phyloP scores from a whole-genome alignment of 2,329 filamentous ascomycete genomes.

The Fusarium nelsonii region DNA sequence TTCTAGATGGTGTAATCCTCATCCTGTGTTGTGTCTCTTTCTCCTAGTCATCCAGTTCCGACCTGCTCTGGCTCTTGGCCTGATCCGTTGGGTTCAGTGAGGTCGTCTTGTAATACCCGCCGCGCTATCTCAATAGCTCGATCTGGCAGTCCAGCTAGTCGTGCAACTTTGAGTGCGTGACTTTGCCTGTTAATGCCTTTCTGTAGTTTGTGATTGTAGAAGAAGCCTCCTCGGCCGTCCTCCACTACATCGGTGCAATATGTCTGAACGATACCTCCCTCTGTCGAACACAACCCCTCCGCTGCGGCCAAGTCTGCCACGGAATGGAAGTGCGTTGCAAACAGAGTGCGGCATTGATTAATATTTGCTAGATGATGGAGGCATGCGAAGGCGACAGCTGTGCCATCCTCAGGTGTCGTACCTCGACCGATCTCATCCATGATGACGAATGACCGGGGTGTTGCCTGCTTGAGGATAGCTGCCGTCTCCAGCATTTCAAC shows the following conservation, averaged over 20 bases:
- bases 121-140: conserved; percentile 76
- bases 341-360: conserved; percentile 84
- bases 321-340: conserved; percentile 94
- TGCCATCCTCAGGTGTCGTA: conserved; percentile 92
- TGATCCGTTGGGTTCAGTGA: background rate
- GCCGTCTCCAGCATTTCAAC: conserved; percentile 99
- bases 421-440: conserved; percentile 98
- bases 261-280: conserved; percentile 67
- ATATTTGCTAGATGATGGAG: conserved; percentile 84
- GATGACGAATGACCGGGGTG: conserved; percentile 87
- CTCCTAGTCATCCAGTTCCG: background rate
- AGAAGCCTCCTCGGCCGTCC: conserved; percentile 76
- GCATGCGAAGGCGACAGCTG: conserved; percentile 89
- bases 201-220: conserved; percentile 85
- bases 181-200: conserved; percentile 87
- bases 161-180: conserved; percentile 95
- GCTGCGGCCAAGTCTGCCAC: conserved; percentile 80
- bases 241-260: conserved; percentile 94
- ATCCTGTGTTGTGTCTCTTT: conserved; percentile 11
- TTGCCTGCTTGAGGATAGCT: conserved; percentile 87
- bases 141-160: conserved; percentile 83
- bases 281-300: conserved; percentile 57
- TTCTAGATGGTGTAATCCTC: conserved; percentile 35
- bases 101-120: conserved; percentile 61
- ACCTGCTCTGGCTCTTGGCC: background rate